Percentiles rank a stretch among this genome's conserved stretches.
phyloP scores from a whole-genome alignment of 306 rosid genomes.

The Senna siamea region DNA sequence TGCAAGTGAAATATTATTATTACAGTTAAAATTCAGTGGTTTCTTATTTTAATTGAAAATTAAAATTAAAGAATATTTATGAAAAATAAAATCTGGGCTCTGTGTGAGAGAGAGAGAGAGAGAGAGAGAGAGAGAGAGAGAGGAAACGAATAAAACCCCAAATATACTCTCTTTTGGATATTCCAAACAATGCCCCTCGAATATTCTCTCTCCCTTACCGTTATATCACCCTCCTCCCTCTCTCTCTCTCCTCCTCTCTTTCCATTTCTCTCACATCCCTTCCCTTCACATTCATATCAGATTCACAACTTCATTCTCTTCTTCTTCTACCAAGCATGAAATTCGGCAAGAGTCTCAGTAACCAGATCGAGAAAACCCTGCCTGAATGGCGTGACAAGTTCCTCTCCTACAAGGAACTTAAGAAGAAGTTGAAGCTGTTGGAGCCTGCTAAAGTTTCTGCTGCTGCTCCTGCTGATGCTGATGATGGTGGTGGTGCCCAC shows the following conservation, averaged over 20 bases:
- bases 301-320: neutral
- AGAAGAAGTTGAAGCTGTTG: slow-evolving; percentile 80
- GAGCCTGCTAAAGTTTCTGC: slow-evolving; percentile 53
- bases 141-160: slow-evolving; percentile 66
- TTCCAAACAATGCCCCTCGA: slow-evolving; percentile 72
- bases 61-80: too few species aligned
- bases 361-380: slow-evolving; percentile 69
- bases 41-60: too few species aligned
- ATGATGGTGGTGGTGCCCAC: neutral
- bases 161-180: slow-evolving; percentile 73
- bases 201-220: slow-evolving; percentile 63
- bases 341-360: slow-evolving; percentile 78
- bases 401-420: slow-evolving; percentile 89
- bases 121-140: neutral
- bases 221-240: slow-evolving; percentile 46
- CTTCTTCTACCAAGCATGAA: slow-evolving; percentile 51
- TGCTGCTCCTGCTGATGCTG: neutral
- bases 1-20: too few species aligned
- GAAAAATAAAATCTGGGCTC: too few species aligned
- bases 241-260: neutral
- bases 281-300: neutral
- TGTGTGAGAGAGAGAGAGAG: neutral
- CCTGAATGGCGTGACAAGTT: slow-evolving; percentile 93
- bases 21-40: too few species aligned
- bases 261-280: neutral